phyloP scores from a whole-genome alignment of 441 rosid genomes.

The Erodium trifolium region DNA sequence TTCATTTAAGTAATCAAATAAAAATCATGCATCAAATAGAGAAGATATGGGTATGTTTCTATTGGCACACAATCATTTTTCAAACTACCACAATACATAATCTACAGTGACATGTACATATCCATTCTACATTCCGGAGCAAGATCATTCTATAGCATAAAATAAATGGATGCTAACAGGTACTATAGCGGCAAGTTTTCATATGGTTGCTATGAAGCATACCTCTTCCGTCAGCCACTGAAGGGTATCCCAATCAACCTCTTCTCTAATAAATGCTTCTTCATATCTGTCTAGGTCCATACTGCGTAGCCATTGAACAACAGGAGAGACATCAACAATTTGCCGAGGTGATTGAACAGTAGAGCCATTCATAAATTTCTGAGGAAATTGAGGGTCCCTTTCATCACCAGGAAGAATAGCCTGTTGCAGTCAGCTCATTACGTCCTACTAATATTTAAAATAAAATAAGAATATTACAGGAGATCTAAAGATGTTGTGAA shows the following conservation, averaged over 20 bases:
- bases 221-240: constrained; percentile 85
- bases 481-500: neutral
- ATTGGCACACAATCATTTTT: neutral
- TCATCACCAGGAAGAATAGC: constrained; percentile 19
- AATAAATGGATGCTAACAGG: neutral
- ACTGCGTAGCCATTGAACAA: constrained; percentile 49
- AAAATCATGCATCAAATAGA: no score
- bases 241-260: constrained; percentile 81
- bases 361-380: constrained; percentile 25
- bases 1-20: no score
- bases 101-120: neutral
- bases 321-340: constrained; percentile 51
- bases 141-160: neutral
- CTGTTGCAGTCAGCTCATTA: constrained; percentile 24
- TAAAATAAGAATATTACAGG: neutral
- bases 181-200: neutral
- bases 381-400: constrained; percentile 16
- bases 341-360: constrained; percentile 29
- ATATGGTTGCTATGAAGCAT: constrained; percentile 16
- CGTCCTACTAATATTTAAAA: neutral
- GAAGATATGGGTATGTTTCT: neutral
- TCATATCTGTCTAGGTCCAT: constrained; percentile 63
- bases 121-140: neutral
- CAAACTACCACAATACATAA: neutral
- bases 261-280: constrained; percentile 67